Evolutionary conservation across 176 grass and related monocot genomes (phyloP).

Genomic region (Zea luxurians): DNA sequence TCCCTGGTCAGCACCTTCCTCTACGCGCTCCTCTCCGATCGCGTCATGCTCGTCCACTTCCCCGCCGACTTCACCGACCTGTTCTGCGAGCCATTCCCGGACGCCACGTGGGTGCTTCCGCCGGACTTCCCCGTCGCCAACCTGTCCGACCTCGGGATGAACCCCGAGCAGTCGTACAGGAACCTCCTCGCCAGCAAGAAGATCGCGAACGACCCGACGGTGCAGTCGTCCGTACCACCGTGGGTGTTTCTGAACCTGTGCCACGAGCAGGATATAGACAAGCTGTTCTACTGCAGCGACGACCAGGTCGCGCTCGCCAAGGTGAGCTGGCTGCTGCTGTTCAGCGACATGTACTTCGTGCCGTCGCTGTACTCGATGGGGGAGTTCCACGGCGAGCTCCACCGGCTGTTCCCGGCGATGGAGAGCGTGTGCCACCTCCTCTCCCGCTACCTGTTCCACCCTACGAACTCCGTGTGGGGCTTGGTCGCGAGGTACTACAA

Average conservation of each 20-base stretch:
- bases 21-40: slow-evolving; percentile 61
- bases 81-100: slow-evolving; percentile 69
- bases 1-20: slow-evolving; percentile 57
- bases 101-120: slow-evolving; percentile 48
- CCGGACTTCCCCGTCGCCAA: too few relatives aligned
- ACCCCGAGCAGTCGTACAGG: too few relatives aligned
- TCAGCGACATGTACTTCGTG: slow-evolving; percentile 57
- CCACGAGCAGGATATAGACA: background rate
- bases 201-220: too few relatives aligned
- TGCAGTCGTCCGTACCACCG: background rate
- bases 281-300: slow-evolving; percentile 54
- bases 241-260: background rate
- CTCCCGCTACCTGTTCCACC: slow-evolving; percentile 60
- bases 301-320: slow-evolving; percentile 47
- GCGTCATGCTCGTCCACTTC: slow-evolving; percentile 55
- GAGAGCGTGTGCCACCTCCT: slow-evolving; percentile 65
- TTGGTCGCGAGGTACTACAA: slow-evolving; percentile 53
- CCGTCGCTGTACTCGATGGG: too few relatives aligned
- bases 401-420: slow-evolving; percentile 51
- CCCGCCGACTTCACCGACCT: slow-evolving; percentile 29
- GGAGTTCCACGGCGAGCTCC: slow-evolving; percentile 45
- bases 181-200: too few relatives aligned
- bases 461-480: slow-evolving; percentile 64
- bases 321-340: slow-evolving; percentile 53
- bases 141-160: too few relatives aligned